A percentile compares a stretch with the other conserved stretches of the same genome.
These are phyloP conservation scores for Hysterium pulicare DNA, from an alignment of 2,329 filamentous ascomycete species.

Conservation along the genomic window DNA sequence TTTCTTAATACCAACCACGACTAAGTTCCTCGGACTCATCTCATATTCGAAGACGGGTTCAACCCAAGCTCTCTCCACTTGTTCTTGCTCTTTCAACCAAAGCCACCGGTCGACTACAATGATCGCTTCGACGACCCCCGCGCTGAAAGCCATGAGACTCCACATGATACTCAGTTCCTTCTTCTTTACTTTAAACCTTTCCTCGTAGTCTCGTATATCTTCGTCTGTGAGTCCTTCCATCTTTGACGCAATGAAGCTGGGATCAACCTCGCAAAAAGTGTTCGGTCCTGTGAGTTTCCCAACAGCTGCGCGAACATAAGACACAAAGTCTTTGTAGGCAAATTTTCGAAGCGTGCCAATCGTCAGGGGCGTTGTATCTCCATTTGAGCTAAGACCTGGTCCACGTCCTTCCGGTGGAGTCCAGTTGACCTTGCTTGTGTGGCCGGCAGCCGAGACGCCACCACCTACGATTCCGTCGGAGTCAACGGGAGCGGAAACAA, in stretches of 20 bases:
- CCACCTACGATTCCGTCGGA: slow-evolving; percentile 38
- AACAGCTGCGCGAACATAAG: slow-evolving; percentile 79
- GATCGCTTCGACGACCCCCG: slow-evolving; percentile 80
- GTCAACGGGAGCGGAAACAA: slow-evolving; percentile 59
- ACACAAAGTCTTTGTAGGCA: slow-evolving; percentile 70
- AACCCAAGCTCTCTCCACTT: slow-evolving; percentile 77
- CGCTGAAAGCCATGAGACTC: slow-evolving; percentile 95
- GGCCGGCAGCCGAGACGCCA: slow-evolving; percentile 27
- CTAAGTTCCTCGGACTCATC: slow-evolving; percentile 83
- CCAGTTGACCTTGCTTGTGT: slow-evolving; percentile 32
- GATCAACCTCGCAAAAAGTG: slow-evolving; percentile 32
- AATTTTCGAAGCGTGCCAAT: slow-evolving; percentile 80
- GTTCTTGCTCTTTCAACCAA: slow-evolving; percentile 74
- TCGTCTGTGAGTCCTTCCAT: slow-evolving; percentile 70
- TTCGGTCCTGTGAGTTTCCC: slow-evolving; percentile 58
- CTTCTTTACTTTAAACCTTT: slow-evolving; percentile 61
- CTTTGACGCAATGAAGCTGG: slow-evolving; percentile 57
- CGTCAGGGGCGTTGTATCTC: slow-evolving; percentile 73
- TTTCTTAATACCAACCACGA: slow-evolving; percentile 86
- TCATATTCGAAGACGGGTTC: slow-evolving; percentile 89
- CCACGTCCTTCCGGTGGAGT: slow-evolving; percentile 49
- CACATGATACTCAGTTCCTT: slow-evolving; percentile 84
- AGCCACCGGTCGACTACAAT: slow-evolving; percentile 90
- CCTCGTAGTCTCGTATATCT: slow-evolving; percentile 70
- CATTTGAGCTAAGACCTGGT: slow-evolving; percentile 34